These are phyloP conservation scores for Cyclotella kingstonii DNA, from an alignment of 108 stramenopile species.

Conservation along the genomic window DNA sequence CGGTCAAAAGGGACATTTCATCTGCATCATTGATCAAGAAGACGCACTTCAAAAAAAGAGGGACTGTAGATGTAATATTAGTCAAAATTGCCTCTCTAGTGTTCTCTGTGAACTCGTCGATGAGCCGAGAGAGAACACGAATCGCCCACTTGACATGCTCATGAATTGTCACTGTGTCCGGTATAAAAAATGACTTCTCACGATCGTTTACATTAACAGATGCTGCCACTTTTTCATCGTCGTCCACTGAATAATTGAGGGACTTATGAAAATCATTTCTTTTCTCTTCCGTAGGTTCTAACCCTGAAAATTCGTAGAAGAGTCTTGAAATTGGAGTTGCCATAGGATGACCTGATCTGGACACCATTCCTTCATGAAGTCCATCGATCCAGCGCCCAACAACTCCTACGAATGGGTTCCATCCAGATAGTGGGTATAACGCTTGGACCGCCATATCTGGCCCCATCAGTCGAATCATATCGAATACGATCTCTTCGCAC, in stretches of 20 bases:
- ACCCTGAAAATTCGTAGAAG: not conserved
- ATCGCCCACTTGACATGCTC: constrained; percentile 34
- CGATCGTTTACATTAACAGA: constrained; percentile 9
- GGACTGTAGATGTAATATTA: constrained; percentile 33
- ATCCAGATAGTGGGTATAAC: constrained; percentile 14
- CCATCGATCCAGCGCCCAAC: constrained; percentile 25
- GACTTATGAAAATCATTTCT: not conserved
- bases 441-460: constrained; percentile 28
- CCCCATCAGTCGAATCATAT: constrained; percentile 30
- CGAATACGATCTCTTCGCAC: constrained; percentile 23
- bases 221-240: constrained; percentile 2
- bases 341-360: not conserved
- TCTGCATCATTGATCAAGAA: constrained; percentile 21
- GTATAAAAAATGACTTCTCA: constrained; percentile 20
- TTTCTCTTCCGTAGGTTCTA: not conserved
- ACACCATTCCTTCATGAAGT: constrained; percentile 10
- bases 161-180: constrained; percentile 17
- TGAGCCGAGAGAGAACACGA: constrained; percentile 33
- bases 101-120: constrained; percentile 35
- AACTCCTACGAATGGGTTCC: constrained; percentile 31
- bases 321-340: too few relatives aligned
- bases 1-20: constrained; percentile 16
- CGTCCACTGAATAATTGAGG: constrained; percentile 1
- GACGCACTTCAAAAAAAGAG: constrained; percentile 40
- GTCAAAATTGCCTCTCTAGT: constrained; percentile 42